Evolutionary conservation across 345 rosid genomes (phyloP).

Genomic region (Dimocarpus longan): DNA sequence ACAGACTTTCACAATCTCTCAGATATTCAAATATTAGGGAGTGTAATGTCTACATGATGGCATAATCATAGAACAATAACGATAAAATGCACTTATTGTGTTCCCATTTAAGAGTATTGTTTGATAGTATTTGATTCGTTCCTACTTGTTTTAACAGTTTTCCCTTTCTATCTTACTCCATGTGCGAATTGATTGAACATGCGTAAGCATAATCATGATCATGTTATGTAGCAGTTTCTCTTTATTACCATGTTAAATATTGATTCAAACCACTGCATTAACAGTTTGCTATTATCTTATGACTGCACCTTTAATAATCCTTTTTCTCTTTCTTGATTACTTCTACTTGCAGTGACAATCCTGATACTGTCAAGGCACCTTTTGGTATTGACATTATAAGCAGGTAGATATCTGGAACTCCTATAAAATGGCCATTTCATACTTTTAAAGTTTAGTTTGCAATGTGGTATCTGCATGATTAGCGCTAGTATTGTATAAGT

Average conservation of each 20-base stretch:
- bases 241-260: not conserved
- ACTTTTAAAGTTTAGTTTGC: not conserved
- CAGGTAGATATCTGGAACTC: constrained; percentile 52
- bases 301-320: not conserved
- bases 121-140: not conserved
- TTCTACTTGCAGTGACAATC: constrained; percentile 54
- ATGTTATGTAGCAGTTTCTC: not conserved
- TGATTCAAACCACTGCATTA: not conserved
- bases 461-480: not conserved
- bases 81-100: not conserved
- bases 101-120: not conserved
- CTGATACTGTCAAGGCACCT: constrained; percentile 69
- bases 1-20: constrained; percentile 90
- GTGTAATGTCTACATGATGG: constrained; percentile 13
- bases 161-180: not conserved
- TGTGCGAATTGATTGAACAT: not conserved
- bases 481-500: not conserved
- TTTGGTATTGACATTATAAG: constrained; percentile 86
- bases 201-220: no score
- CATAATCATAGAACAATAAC: constrained; percentile 5
- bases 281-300: not conserved
- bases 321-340: constrained; percentile 8
- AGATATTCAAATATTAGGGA: constrained; percentile 60
- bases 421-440: not conserved
- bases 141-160: not conserved